phyloP scores from a whole-genome alignment of 2,329 filamentous ascomycete genomes.

The Alternaria sp. region DNA sequence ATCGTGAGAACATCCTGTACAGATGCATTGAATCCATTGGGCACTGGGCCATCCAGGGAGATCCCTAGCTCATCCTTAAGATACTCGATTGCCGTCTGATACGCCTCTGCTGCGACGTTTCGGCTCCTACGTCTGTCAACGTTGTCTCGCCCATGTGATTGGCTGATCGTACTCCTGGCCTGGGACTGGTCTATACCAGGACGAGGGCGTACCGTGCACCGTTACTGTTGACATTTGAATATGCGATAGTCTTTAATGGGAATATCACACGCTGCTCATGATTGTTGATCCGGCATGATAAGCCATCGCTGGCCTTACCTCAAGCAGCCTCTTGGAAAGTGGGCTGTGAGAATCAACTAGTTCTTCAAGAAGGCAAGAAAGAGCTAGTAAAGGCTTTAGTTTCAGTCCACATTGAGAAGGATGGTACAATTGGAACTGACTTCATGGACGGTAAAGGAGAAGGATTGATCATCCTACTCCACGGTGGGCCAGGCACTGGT shows the following conservation, averaged over 20 bases:
- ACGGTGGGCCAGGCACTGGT: too few species aligned
- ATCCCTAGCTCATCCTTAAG: not conserved
- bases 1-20: not conserved
- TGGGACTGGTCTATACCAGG: not conserved
- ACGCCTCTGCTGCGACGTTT: not conserved
- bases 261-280: too few species aligned
- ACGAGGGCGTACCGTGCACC: not conserved
- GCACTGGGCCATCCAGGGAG: not conserved
- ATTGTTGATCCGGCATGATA: too few species aligned
- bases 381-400: too few species aligned
- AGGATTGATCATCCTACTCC: too few species aligned
- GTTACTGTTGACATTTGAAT: not conserved
- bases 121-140: not conserved
- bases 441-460: too few species aligned
- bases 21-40: not conserved
- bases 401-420: too few species aligned
- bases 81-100: not conserved
- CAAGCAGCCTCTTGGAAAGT: too few species aligned
- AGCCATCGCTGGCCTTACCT: too few species aligned
- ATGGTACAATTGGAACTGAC: too few species aligned
- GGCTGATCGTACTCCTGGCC: not conserved
- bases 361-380: too few species aligned
- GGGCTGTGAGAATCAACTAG: too few species aligned
- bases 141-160: not conserved
- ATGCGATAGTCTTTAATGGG: fast-evolving